phyloP scores from a whole-genome alignment of 1,139 yeast genomes.

The Sugiyamaella xylanicola region DNA sequence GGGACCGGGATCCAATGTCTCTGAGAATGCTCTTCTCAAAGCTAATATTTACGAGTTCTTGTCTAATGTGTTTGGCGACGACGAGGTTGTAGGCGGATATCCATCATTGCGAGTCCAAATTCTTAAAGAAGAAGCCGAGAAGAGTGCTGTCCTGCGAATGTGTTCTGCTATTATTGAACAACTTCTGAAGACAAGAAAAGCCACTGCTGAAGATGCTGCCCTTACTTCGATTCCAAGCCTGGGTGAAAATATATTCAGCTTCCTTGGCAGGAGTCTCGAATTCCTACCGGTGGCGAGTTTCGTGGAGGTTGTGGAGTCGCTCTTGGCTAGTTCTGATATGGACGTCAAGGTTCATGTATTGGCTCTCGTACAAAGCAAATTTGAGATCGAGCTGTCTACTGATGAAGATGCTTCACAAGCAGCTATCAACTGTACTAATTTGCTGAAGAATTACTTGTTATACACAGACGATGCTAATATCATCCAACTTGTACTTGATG shows the following conservation, averaged over 20 bases:
- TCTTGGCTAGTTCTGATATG: conserved; percentile 45
- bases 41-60: conserved; percentile 52
- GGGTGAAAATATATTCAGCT: conserved; percentile 40
- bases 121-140: conserved; percentile 25
- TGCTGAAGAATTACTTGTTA: conserved; percentile 36
- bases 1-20: background rate
- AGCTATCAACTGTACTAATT: conserved; percentile 37
- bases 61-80: conserved; percentile 33
- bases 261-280: conserved; percentile 64
- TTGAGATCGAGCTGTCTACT: conserved; percentile 48
- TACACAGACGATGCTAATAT: conserved; percentile 51
- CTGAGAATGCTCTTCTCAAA: conserved; percentile 44
- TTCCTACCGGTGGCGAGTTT: conserved; percentile 76
- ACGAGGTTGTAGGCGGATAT: conserved; percentile 35
- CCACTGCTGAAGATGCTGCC: conserved; percentile 6
- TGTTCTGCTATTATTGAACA: conserved; percentile 30
- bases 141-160: conserved; percentile 21
- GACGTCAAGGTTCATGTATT: conserved; percentile 43
- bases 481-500: conserved; percentile 70
- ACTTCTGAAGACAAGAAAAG: conserved; percentile 24
- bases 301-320: conserved; percentile 62
- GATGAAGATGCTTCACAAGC: conserved; percentile 44
- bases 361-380: conserved; percentile 64
- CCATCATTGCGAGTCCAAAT: conserved; percentile 38
- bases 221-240: conserved; percentile 3